These are phyloP conservation scores for Cyberlindnera xishuangbannaensis DNA, from an alignment of 805 yeast species.

Conservation along the genomic window DNA sequence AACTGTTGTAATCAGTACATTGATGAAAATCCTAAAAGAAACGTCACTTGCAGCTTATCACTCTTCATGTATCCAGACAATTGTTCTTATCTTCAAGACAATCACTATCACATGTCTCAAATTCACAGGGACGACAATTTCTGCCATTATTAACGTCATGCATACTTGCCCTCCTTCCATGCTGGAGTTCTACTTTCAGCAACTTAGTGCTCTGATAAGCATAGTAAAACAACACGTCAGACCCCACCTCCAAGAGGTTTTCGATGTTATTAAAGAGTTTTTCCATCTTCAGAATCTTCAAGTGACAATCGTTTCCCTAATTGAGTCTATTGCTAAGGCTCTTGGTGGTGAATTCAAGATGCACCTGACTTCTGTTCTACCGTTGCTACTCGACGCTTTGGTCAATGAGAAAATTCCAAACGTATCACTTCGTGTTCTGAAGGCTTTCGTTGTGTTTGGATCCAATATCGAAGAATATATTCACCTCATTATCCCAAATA, in stretches of 20 bases:
- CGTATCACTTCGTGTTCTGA: slow-evolving; percentile 67
- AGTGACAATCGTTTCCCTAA: slow-evolving; percentile 68
- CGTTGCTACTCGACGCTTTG: slow-evolving; percentile 67
- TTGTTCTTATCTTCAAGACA: slow-evolving; percentile 84
- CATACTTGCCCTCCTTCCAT: slow-evolving; percentile 70
- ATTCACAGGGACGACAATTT: slow-evolving; percentile 82
- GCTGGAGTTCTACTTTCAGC: slow-evolving; percentile 86
- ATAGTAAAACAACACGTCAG: slow-evolving; percentile 89
- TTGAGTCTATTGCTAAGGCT: slow-evolving; percentile 81
- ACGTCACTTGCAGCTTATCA: slow-evolving; percentile 82
- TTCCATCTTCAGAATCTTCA: slow-evolving; percentile 62
- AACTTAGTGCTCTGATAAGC: slow-evolving; percentile 67
- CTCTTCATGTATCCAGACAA: slow-evolving; percentile 88
- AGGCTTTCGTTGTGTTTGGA: slow-evolving; percentile 83
- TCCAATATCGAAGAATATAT: slow-evolving; percentile 82
- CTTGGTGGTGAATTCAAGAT: slow-evolving; percentile 89
- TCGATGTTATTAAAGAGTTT: slow-evolving; percentile 68
- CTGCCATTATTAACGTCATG: slow-evolving; percentile 84
- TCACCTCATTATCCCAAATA: slow-evolving; percentile 80
- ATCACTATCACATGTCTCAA: slow-evolving; percentile 85
- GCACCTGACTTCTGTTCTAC: slow-evolving; percentile 71
- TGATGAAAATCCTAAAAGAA: slow-evolving; percentile 81
- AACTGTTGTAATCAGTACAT: slow-evolving; percentile 83
- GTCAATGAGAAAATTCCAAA: slow-evolving; percentile 65
- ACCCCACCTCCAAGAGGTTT: slow-evolving; percentile 71